A percentile compares a stretch with the other conserved stretches of the same genome.
Evolutionary conservation across 2,329 filamentous ascomycete species (phyloP).

Genomic region (Trichoderma sp.): DNA sequence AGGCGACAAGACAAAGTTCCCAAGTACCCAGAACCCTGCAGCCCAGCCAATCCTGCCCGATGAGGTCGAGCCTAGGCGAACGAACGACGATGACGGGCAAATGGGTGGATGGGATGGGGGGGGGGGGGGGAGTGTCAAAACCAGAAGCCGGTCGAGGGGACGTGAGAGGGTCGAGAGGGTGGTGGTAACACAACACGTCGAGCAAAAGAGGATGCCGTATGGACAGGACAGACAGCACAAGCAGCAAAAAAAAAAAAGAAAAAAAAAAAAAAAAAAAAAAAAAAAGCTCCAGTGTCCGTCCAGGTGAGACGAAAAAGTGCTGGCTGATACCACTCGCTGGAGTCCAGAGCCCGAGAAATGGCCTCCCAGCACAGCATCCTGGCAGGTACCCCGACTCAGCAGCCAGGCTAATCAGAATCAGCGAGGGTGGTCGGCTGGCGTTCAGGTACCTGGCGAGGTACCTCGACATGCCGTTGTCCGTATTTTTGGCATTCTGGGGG

Average conservation of each 20-base stretch:
- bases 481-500: conserved; percentile 13
- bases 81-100: conserved; percentile 11
- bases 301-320: conserved; percentile 10
- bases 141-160: not conserved
- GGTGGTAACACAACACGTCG: not conserved
- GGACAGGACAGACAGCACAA: not conserved
- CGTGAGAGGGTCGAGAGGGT: conserved; percentile 2
- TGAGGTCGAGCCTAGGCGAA: conserved; percentile 8
- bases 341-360: not conserved
- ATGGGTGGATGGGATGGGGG: not conserved
- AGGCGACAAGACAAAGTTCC: conserved; percentile 10
- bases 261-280: not conserved
- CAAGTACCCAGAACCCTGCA: conserved; percentile 18
- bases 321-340: not conserved
- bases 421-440: conserved; percentile 9
- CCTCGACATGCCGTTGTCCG: not conserved
- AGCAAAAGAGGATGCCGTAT: too few relatives aligned
- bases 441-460: conserved; percentile 7
- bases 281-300: not conserved
- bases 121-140: not conserved
- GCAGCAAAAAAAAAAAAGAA: not conserved
- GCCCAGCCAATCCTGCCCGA: conserved; percentile 17
- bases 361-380: not conserved
- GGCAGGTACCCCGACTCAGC: conserved; percentile 18
- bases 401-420: conserved; percentile 11